Evolutionary conservation across 2,329 filamentous ascomycete species (phyloP).

Genomic region (Beauveria bassiana): DNA sequence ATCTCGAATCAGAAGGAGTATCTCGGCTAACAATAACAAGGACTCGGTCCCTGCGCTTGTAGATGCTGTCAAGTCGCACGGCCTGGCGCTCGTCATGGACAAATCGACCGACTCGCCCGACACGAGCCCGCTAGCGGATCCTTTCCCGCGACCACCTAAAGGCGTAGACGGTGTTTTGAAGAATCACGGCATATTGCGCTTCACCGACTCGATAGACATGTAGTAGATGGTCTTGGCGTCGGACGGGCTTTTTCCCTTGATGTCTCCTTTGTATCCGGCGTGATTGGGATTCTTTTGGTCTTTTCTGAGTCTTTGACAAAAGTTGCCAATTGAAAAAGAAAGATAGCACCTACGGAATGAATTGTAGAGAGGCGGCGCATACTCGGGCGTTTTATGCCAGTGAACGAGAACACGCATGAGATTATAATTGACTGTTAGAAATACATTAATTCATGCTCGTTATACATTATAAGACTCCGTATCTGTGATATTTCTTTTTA

Average conservation of each 20-base stretch:
- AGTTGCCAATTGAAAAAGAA: not conserved
- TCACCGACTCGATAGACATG: slow-evolving; percentile 80
- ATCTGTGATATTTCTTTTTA: slow-evolving; percentile 22
- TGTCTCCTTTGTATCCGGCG: not conserved
- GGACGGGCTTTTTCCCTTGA: not conserved
- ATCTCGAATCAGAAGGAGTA: not conserved
- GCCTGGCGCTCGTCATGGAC: slow-evolving; percentile 85
- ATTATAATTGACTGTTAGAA: slow-evolving; percentile 12
- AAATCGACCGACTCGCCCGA: slow-evolving; percentile 55
- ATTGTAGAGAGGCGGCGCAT: slow-evolving; percentile 1
- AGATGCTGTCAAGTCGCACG: slow-evolving; percentile 89
- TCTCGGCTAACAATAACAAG: slow-evolving; percentile 35
- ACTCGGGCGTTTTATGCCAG: slow-evolving; percentile 2
- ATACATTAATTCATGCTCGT: not conserved
- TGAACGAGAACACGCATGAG: not conserved
- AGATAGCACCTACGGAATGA: slow-evolving; percentile 6
- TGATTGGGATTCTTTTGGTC: not conserved
- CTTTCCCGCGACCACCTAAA: slow-evolving; percentile 58
- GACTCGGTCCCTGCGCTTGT: slow-evolving; percentile 89
- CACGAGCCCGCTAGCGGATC: slow-evolving; percentile 34
- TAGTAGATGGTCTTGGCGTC: not conserved
- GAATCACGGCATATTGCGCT: slow-evolving; percentile 79
- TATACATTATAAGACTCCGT: not conserved
- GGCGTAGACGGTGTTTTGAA: slow-evolving; percentile 84
- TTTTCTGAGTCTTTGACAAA: not conserved